phyloP scores from a whole-genome alignment of 2,329 filamentous ascomycete species.

The Xylariales sp. region DNA sequence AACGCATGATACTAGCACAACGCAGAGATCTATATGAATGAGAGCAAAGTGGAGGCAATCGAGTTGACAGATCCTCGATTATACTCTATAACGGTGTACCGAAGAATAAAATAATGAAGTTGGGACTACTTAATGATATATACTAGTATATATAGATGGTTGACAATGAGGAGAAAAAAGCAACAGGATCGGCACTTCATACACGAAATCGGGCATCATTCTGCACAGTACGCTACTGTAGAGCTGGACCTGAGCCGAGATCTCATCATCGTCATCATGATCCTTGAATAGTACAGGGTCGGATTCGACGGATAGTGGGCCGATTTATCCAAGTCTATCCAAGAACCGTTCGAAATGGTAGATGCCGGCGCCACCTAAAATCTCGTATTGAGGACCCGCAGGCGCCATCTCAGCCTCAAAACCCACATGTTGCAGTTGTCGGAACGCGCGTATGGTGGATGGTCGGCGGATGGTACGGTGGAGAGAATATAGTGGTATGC shows the following conservation, averaged over 20 bases:
- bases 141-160: not conserved
- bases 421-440: conserved; percentile 17
- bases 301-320: conserved; percentile 35
- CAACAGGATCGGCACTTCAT: conserved; percentile 25
- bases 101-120: conserved; percentile 14
- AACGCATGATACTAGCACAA: conserved; percentile 44
- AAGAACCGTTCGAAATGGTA: conserved; percentile 20
- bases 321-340: conserved; percentile 21
- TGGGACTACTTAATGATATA: not conserved
- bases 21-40: not conserved
- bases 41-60: conserved; percentile 11
- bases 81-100: not conserved
- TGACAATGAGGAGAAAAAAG: conserved; percentile 14
- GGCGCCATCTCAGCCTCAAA: conserved; percentile 38
- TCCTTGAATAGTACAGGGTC: conserved; percentile 18
- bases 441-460: conserved; percentile 29
- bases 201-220: conserved; percentile 27
- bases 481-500: conserved; percentile 25
- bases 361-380: conserved; percentile 33
- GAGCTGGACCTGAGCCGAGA: conserved; percentile 33
- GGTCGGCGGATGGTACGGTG: not conserved
- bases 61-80: not conserved
- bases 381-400: conserved; percentile 36
- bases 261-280: conserved; percentile 31
- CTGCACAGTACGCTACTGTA: conserved; percentile 15